Base-by-base conservation (phyloP, 2,329 filamentous ascomycete species). In the Periconia sp. region DNA sequence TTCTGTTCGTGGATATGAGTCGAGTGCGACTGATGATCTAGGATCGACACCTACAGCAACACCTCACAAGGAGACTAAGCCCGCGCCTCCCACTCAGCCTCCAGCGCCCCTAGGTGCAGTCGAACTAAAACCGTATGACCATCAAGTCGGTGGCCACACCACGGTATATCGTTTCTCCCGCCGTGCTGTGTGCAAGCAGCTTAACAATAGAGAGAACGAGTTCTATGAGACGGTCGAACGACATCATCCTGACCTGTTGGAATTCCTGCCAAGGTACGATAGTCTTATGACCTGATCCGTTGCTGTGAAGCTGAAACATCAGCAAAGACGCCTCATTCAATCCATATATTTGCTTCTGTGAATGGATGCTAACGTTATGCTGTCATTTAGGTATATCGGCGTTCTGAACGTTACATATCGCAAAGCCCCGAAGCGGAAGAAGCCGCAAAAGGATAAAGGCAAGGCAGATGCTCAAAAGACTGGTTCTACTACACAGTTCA, bases 181-280 rank as follows among this genome's bases (percentile, higher is more conserved):
- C 55, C 84, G 92, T 59, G 94, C 94, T 42, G 92, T 99, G 9
- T 99, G 94, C 78, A 99, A 99, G 73, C 91, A 96, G 73, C 81
- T 99, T 63, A 99, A 96, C 70, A 99, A 96, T 68, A 83, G 92
- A 62, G 94, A 99, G 68, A 99, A 99, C 71, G 90, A 96, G 72
- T 99, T 99, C 67, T 99, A 99, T 70, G 94, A 99, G 72, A 94
- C 87, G 40, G 89, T 97, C 60, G 94, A 99, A 75, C 85, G 84
- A 61, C 84, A 89, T 56, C 92, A 99, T 70, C 89, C 91, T 52
- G 88, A 96, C 65, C 79, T 99, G 61, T 76, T 99, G 46, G 84
- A 88, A 29, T 99, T 97, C 66, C 78, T 99, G 52, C 94, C 94
- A 53, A 90, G 92, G 70, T 73, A 71, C 52, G 71, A 52, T 32